Evolutionary conservation across 805 yeast genomes (phyloP), one percentile per base, ranked within the genome.

Genomic region (Komagataella populi): DNA sequence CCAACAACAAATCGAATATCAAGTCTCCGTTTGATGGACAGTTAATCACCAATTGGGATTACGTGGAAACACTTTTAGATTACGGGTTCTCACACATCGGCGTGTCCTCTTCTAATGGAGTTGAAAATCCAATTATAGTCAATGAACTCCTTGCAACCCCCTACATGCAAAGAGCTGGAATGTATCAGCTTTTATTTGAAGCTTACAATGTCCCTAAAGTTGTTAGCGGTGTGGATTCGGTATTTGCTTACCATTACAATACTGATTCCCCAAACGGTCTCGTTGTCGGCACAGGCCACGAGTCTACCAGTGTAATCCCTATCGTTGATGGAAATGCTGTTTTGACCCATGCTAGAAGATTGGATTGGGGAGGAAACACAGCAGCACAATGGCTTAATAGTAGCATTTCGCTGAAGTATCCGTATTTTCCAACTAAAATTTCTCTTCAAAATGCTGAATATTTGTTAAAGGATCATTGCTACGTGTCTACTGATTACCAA

Each of bases 321-420:
- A 87, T 91, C 1, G 56, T 87, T 2, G 62, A 77, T n/a, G 88
- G 89, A 0, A 69, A 70, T 51, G 90, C 95, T 0, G 56, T 81
- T 2, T 63, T 87, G 51, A 68, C 76, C 23, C 83, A 82, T 53
- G 70, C 89, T 6, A 89, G 88, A 60, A 72, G 98, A 60, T 78
- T 93, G 44, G 88, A 87, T 61, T 87, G 93, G 87, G 98, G 98
- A 54, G 98, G 96, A 8, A 77, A 78, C 55, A 85, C 78, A 47
- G 76, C 90, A 1, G 77, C 74, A 30, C 78, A 75, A 45, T 90
- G 75, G 57, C 63, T 93, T 61, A 76, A 74, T 52, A 76, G 72
- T 56, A 73, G 84, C 43, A 66, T 93, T 49, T 73, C 81, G 1
- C 70, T 93, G 60, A 93, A 93, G 63, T 93, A 93, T 65, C 98